Evolutionary conservation across 1,284 basidiomycete species (phyloP), one percentile per base, ranked within the genome.

Genomic region (Psilocybe mexicana): DNA sequence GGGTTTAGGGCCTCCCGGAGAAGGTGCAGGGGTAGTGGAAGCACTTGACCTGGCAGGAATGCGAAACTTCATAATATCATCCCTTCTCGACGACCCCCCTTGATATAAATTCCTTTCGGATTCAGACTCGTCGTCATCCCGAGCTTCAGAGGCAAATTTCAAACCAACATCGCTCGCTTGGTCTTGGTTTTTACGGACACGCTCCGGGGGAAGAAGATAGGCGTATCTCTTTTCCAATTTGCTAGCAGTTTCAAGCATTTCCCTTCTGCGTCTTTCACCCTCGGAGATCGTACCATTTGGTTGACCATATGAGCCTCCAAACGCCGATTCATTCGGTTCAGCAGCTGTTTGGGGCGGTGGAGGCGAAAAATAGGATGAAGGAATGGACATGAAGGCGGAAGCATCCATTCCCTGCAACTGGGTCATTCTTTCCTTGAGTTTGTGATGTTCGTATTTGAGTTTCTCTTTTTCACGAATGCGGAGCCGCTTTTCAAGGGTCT

Each of bases 401-500:
- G 81, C 72, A 62, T 93, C 90, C 83, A 92, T 88, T 18, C 76
- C 79, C 61, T 82, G 84, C 58, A 96, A 79, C 68, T 94, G 87
- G 46, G 96, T 93, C 62, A 96, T 91, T 35, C 94, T 85, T 67
- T 93, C 86, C 67, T 90, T 88, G 66, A 97, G 85, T 72, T 94
- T 95, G 76, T 94, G 93, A 62, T 94, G 92, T 68, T 94, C 92
- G 62, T 93, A 89, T 70, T 90, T 87, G 59, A 97, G 82, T 68
- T 93, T 93, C 71, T 96, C 94, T 72, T 93, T 92, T 74, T 96
- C 94, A 55, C 93, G 83, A 43, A 93, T 77, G 2, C 93, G 86
- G 69, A 90, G 87, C 10, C 92, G 83, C 70, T 92, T 93, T 72
- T 96, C 94, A 57, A 92, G 88, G 14, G 83, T 83, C 70, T 96